Evolutionary conservation across 768 basidiomycete species (phyloP), one percentile per base, ranked within the genome.

Genomic region (Mycena pura): DNA sequence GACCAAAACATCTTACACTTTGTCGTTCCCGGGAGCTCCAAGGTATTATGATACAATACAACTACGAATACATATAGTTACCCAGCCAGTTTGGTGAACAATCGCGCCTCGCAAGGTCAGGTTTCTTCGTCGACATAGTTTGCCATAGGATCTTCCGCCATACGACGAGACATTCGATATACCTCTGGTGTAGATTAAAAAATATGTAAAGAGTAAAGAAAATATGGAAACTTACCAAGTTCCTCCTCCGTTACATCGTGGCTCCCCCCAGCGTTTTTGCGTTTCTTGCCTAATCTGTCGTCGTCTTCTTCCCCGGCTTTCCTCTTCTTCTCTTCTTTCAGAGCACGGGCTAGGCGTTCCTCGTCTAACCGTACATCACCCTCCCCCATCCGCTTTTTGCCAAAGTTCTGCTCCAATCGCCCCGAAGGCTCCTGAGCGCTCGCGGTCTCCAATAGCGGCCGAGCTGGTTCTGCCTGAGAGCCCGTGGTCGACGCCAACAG

Each of bases 241-340:
- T 93, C 84, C 72, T 95, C 95, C 75, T 96, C 94, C 9, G 94
- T 90, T 31, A 97, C 91, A 47, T 96, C 95, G 71, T 89, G 86
- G 48, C 82, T 83, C 19, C 86, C 77, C 32, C 80, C 71, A 2
- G 74, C 81, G 61, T 82, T 82, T 73, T 84, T 88, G 64, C 73
- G 76, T 73, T 87, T 87, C 75, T 89, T 90, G 63, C 80, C 81
- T 66, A 76, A 76, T 57, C 82, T 77, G 64, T 88, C 86, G 50
- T 86, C 81, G 28, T 85, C 82, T 34, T 84, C 83, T 22, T 84
- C 84, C 27, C 82, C 86, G 8, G 70, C 74, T 69, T 92, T 93
- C 71, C 93, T 77, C 78, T 95, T 95, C 79, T 81, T 89, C 74
- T 95, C 93, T 32, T 92, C 92, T 27, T 77, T 80, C 48, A 96